Evolutionary conservation across 2,329 filamentous ascomycete genomes (phyloP), one percentile per base, ranked within the genome.

Genomic region (Sclerotinia spermophila): DNA sequence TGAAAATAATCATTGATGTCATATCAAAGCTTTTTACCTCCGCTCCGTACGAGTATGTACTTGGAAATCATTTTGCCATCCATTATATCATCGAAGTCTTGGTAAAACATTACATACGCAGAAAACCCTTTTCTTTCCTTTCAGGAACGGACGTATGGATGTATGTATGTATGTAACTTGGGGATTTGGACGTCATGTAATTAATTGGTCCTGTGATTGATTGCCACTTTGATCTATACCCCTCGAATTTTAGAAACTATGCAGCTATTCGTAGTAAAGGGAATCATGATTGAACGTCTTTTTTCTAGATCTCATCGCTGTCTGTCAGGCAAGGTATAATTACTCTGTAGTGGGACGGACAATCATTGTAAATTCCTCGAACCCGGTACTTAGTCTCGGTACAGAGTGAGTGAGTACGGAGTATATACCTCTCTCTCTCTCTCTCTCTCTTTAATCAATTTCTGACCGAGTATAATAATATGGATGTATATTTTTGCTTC

Each of bases 31-130:
- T 40, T 59, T 42, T 6, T 24, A 3, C 17, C 7, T 42, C 27
- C 10, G n/a, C n/a, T n/a, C n/a, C n/a, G n/a, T n/a, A n/a, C n/a
- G n/a, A n/a, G n/a, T n/a, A n/a, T n/a, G 40, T 60, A 38, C 56
- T 60, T 38, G 56, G 35, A n/a, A 60, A 53, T 53, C 48, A n/a
- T 38, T 44, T 61, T 61, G 38, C n/a, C n/a, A 44, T n/a, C n/a
- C n/a, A n/a, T n/a, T n/a, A n/a, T n/a, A n/a, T 61, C n/a, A 61
- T 8, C 58, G 21, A 13, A 7, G 38, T 61, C 40, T 42, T 61
- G 13, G 35, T 27, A n/a, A 27, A n/a, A 15, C 13, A 53, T n/a
- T 24, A 53, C 27, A 53, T 3, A 60, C 15, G 35, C 56, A 24
- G 35, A 38, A 60, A 40, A 27, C 35, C 56, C 40, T 27, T n/a